A percentile compares a stretch with the other conserved stretches of the same genome.
Conservation (phyloP, 73 alveolate genomes). For the Paramecium tetraurelia region DNA sequence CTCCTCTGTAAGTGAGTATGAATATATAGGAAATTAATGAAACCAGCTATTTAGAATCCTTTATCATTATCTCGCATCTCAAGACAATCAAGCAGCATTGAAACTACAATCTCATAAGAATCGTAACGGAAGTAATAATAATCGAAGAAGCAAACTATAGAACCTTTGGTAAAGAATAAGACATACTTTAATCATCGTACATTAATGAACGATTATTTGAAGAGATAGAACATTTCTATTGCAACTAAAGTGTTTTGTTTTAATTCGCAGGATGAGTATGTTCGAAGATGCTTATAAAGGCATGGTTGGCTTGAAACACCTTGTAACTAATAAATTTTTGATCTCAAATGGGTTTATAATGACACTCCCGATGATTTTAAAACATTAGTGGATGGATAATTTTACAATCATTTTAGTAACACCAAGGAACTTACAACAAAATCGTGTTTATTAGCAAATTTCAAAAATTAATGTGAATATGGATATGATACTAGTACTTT, state of each 20-base stretch:
- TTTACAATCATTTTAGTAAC: conserved; percentile 75
- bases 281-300: conserved; percentile 66
- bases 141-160: not conserved
- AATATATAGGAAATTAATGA: not conserved
- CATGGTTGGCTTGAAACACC: conserved; percentile 80
- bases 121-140: not conserved
- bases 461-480: conserved; percentile 58
- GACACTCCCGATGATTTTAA: conserved; percentile 69
- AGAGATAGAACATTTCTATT: not conserved
- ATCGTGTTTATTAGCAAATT: conserved; percentile 66
- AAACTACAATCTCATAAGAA: not conserved
- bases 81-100: not conserved
- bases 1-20: not conserved
- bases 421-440: conserved; percentile 79
- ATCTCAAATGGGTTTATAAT: conserved; percentile 74
- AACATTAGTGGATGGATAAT: conserved; percentile 59
- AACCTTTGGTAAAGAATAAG: not conserved
- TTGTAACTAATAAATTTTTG: conserved; percentile 59
- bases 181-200: not conserved
- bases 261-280: conserved; percentile 67
- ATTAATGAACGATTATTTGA: conserved; percentile 61
- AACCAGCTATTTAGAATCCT: not conserved
- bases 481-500: conserved; percentile 62
- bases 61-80: not conserved
- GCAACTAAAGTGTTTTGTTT: conserved; percentile 54